Percentiles rank a stretch among this genome's conserved stretches.
phyloP scores from a whole-genome alignment of 306 rosid genomes.

The Pyrus bretschneideri region DNA sequence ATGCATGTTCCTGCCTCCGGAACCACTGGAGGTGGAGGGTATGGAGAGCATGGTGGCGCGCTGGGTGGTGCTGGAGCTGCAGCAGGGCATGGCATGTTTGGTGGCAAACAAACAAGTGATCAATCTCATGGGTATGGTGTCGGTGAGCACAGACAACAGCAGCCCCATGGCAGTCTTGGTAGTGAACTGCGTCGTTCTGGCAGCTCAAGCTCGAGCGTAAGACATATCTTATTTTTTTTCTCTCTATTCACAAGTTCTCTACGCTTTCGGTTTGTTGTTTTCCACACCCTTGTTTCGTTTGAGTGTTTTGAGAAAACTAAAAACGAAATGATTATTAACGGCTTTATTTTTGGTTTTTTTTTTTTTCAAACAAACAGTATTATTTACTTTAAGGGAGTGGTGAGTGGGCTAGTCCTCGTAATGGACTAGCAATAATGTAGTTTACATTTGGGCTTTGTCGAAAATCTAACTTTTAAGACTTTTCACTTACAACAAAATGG shows the following conservation, averaged over 20 bases:
- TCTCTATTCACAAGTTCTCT: neutral
- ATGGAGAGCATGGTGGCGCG: neutral
- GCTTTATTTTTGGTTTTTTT: too few relatives aligned
- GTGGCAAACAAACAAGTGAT: neutral
- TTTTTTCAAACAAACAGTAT: too few relatives aligned
- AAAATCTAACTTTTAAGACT: too few relatives aligned
- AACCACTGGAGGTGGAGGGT: neutral
- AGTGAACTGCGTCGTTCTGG: slow-evolving; percentile 33
- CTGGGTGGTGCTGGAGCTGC: neutral
- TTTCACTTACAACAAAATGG: too few relatives aligned
- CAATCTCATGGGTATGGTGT: neutral
- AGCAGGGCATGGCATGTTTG: neutral
- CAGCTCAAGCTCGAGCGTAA: slow-evolving; percentile 53
- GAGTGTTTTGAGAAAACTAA: neutral
- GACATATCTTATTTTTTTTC: neutral
- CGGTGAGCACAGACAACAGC: neutral
- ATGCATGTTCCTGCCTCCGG: neutral
- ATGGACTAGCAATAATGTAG: too few relatives aligned
- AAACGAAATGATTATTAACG: neutral
- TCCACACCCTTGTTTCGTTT: neutral
- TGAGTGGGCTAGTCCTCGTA: too few relatives aligned
- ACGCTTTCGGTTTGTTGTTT: neutral
- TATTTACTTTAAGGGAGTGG: too few relatives aligned
- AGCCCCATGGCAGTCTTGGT: neutral
- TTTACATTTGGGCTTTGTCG: too few relatives aligned